Evolutionary conservation across 352 stramenopile genomes (phyloP).

Genomic region (Globisporangium spiculum): DNA sequence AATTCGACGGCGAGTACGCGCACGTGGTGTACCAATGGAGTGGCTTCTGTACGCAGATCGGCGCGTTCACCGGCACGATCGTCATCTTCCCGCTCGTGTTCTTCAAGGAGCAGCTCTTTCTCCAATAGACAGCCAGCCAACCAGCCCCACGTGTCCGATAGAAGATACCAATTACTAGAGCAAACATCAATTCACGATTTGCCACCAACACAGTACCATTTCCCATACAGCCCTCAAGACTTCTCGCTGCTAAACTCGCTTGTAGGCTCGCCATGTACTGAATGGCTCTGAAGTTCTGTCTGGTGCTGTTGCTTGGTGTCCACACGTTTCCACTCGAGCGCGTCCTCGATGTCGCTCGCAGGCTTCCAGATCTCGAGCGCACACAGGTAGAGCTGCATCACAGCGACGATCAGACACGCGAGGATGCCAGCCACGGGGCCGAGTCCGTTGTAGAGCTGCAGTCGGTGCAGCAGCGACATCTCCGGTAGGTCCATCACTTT

Average conservation of each 20-base stretch:
- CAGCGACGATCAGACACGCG: conserved; percentile 57
- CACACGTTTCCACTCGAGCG: conserved; percentile 43
- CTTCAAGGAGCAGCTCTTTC: conserved; percentile 51
- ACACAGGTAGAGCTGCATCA: conserved; percentile 60
- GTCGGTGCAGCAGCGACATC: conserved; percentile 49
- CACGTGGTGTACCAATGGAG: conserved; percentile 69
- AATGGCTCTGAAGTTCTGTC: not conserved
- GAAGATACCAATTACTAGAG: not conserved
- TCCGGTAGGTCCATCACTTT: conserved; percentile 41
- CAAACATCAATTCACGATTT: not conserved
- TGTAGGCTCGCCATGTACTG: not conserved
- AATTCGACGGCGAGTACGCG: conserved; percentile 31
- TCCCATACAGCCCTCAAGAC: not conserved
- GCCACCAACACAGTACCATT: not conserved
- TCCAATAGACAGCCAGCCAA: conserved; percentile 2
- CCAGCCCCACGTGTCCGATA: not conserved
- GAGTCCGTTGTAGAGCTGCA: conserved; percentile 70
- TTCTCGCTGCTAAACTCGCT: not conserved
- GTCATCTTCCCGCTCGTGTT: conserved; percentile 70
- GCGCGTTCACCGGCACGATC: conserved; percentile 52
- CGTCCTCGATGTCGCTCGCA: conserved; percentile 51
- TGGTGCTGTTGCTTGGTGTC: not conserved
- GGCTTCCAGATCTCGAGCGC: conserved; percentile 58
- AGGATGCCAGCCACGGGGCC: conserved; percentile 61
- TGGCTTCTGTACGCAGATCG: conserved; percentile 60